A percentile compares a stretch with the other conserved stretches of the same genome.
phyloP scores from a whole-genome alignment of 352 stramenopile species.

The Phytophthora sp. region DNA sequence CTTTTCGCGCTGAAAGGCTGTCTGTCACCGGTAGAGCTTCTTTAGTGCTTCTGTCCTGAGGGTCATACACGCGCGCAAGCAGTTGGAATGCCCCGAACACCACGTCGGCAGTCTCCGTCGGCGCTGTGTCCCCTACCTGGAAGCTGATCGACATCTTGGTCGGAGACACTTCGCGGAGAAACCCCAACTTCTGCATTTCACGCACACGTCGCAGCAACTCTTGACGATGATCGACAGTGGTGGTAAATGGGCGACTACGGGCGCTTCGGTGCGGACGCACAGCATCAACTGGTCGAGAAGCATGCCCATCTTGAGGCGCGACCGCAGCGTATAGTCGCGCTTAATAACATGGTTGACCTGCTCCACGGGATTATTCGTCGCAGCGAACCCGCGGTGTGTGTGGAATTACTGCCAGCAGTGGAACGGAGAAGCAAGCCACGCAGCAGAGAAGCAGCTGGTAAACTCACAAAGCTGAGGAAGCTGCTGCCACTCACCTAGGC shows the following conservation, averaged over 20 bases:
- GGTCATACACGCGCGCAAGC: neutral
- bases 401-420: neutral
- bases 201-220: neutral
- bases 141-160: neutral
- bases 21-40: neutral
- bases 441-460: neutral
- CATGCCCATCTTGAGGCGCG: neutral
- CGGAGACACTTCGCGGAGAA: neutral
- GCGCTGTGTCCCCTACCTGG: neutral
- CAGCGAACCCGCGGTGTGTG: too few species aligned
- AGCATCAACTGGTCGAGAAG: neutral
- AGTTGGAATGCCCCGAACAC: neutral
- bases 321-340: neutral
- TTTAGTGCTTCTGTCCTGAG: neutral
- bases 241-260: neutral
- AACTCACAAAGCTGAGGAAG: neutral
- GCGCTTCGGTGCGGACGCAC: neutral
- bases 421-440: neutral
- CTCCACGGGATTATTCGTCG: neutral
- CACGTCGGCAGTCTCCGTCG: neutral
- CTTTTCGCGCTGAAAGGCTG: neutral
- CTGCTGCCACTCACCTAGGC: neutral
- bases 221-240: neutral
- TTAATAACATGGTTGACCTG: neutral
- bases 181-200: neutral